Percentiles rank a stretch among this genome's conserved stretches.
Evolutionary conservation across 108 stramenopile species (phyloP).

Genomic region (Phaeodactylum tricornutum): DNA sequence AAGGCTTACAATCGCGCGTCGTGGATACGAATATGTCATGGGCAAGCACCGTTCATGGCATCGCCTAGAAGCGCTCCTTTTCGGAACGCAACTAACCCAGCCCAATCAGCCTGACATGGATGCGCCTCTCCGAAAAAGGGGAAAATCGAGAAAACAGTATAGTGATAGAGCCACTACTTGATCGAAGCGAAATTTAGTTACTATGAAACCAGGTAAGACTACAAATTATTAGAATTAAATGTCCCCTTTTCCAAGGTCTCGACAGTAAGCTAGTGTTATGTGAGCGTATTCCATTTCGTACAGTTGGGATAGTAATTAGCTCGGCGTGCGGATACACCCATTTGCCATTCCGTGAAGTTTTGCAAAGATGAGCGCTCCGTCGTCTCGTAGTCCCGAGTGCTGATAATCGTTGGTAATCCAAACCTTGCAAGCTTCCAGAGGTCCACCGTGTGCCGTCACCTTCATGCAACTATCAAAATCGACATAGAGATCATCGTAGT

Average conservation of each 20-base stretch:
- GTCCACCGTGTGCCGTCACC: slow-evolving; percentile 40
- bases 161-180: no score
- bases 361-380: slow-evolving; percentile 68
- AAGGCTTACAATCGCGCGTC: slow-evolving; percentile 23
- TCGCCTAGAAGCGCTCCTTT: slow-evolving; percentile 46
- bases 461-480: slow-evolving; percentile 73
- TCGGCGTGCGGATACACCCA: slow-evolving; percentile 53
- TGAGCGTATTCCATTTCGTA: no score
- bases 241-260: no score
- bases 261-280: no score
- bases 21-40: slow-evolving; percentile 37
- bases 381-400: slow-evolving; percentile 84
- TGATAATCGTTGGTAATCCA: slow-evolving; percentile 92
- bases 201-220: neutral
- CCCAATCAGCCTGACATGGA: no score
- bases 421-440: slow-evolving; percentile 61
- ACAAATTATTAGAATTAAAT: no score
- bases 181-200: no score
- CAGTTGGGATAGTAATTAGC: no score
- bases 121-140: no score
- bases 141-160: no score
- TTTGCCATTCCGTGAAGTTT: slow-evolving; percentile 84
- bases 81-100: no score
- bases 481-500: slow-evolving; percentile 93
- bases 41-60: slow-evolving; percentile 45